A percentile compares a stretch with the other conserved stretches of the same genome.
Conservation (phyloP, 345 rosid genomes). For the Theobroma cacao region DNA sequence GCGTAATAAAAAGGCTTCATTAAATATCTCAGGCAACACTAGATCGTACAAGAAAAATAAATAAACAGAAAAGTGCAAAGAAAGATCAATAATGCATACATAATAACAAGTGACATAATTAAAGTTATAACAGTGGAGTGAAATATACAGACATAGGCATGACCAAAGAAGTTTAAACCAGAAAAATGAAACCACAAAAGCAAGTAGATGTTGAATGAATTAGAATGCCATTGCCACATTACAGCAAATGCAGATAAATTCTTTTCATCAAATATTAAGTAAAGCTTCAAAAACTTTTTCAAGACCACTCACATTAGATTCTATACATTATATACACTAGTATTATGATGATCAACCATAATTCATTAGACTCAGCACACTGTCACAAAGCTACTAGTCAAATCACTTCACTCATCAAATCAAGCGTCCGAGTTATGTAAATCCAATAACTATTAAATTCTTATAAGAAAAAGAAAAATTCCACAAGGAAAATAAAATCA, state of each 20-base stretch:
- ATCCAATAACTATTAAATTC: not conserved
- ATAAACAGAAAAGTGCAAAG: not conserved
- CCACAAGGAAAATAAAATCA: not conserved
- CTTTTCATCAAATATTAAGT: not conserved
- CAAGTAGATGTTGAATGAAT: not conserved
- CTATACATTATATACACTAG: not conserved
- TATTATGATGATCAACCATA: not conserved
- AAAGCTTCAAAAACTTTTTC: not conserved
- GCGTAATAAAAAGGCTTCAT: constrained; percentile 21
- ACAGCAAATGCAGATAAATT: not conserved
- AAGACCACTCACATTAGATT: not conserved
- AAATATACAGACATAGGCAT: not conserved
- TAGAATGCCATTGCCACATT: not conserved
- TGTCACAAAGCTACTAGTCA: not conserved
- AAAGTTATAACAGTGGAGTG: not conserved
- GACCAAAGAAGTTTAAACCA: not conserved
- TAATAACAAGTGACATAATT: not conserved
- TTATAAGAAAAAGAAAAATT: not conserved
- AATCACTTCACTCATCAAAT: constrained; percentile 1
- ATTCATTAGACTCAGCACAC: not conserved
- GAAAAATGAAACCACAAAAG: not conserved
- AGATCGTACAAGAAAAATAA: not conserved
- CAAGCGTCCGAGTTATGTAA: not conserved
- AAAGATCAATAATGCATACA: not conserved
- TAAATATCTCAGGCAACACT: constrained; percentile 5